Evolutionary conservation across 164 flowering plant genomes (phyloP), one percentile per base, ranked within the genome.

Genomic region (Kalanchoe fedtschenkoi): DNA sequence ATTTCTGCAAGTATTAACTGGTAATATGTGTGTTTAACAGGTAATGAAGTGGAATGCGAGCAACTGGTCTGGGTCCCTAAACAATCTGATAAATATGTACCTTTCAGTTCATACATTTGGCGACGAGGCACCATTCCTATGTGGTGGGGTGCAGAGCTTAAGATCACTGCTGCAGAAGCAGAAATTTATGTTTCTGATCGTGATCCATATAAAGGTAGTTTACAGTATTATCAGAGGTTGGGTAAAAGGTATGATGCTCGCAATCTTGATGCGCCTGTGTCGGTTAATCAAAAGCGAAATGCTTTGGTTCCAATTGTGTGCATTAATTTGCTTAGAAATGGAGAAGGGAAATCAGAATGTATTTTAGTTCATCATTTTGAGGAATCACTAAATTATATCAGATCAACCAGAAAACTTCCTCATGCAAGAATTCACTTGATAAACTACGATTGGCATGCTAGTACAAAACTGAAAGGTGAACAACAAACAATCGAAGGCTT

Each of bases 61-160:
- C 99, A 95, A 71, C 80, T 95, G 66, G 95, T 87, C 19, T 95
- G 99, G 99, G 75, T 88, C 58, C 92, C 96, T 28, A 83, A 73
- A 72, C 81, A 46, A 46, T 42, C 74, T 56, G 86, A 88, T 69
- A 91, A 85, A 74, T 83, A 81, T 75, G 79, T 87, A 68, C 89
- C 96, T 72, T 95, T 95, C 75, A 91, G 77, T 73, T 83, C 88
- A 43, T 88, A 91, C 57, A 71, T 95, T 33, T 95, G 99, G 99
- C 80, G 99, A 41, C 76, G 99, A 19, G 99, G 99, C 65, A 91
- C 97, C 34, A 95, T 91, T 65, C 99, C 99, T 30, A 91, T 95
- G 24, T 95, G 99, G 99, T 95, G 99, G 99, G 97, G 99, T 73
- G 97, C 99, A 64, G 99, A 95, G 60, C 65, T 95, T 55, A 95